These are phyloP conservation scores for Candolleomyces aberdarensis DNA, from an alignment of 768 basidiomycete species.

Conservation along the genomic window DNA sequence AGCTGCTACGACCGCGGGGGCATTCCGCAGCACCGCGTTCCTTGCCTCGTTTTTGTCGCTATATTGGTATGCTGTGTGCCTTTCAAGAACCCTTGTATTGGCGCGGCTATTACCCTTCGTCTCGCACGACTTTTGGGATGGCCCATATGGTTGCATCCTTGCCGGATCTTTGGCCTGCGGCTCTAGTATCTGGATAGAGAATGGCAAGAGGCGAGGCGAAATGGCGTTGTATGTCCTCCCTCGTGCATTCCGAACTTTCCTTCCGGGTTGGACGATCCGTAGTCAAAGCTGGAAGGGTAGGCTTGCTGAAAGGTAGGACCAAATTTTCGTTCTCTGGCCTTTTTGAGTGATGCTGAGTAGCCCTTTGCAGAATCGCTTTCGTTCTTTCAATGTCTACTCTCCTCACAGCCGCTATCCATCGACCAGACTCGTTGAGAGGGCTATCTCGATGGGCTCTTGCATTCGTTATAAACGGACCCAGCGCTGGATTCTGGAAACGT, in stretches of 20 bases:
- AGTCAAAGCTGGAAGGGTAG: slow-evolving; percentile 38
- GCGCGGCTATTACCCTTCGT: slow-evolving; percentile 63
- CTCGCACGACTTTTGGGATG: slow-evolving; percentile 80
- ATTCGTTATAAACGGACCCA: slow-evolving; percentile 63
- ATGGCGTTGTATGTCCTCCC: slow-evolving; percentile 80
- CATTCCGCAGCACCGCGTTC: slow-evolving; percentile 67
- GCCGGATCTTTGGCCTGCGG: slow-evolving; percentile 70
- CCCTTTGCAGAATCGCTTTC: slow-evolving; percentile 47
- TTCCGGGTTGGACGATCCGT: slow-evolving; percentile 54
- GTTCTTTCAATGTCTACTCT: slow-evolving; percentile 63
- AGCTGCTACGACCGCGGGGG: slow-evolving; percentile 43
- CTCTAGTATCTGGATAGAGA: slow-evolving; percentile 76
- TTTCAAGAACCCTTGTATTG: slow-evolving; percentile 61
- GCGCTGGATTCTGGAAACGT: slow-evolving; percentile 51
- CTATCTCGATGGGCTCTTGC: slow-evolving; percentile 69
- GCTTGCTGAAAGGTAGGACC: slow-evolving; percentile 52
- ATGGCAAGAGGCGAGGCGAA: slow-evolving; percentile 67
- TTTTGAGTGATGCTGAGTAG: slow-evolving; percentile 1
- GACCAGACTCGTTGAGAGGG: slow-evolving; percentile 65
- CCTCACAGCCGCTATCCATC: slow-evolving; percentile 59
- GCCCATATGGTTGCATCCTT: slow-evolving; percentile 65
- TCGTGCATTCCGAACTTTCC: slow-evolving; percentile 57
- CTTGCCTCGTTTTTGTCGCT: slow-evolving; percentile 69
- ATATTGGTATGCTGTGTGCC: slow-evolving; percentile 69
- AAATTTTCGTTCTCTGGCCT: not conserved